phyloP scores from a whole-genome alignment of 768 basidiomycete species.

The Naganishia randhawae region DNA sequence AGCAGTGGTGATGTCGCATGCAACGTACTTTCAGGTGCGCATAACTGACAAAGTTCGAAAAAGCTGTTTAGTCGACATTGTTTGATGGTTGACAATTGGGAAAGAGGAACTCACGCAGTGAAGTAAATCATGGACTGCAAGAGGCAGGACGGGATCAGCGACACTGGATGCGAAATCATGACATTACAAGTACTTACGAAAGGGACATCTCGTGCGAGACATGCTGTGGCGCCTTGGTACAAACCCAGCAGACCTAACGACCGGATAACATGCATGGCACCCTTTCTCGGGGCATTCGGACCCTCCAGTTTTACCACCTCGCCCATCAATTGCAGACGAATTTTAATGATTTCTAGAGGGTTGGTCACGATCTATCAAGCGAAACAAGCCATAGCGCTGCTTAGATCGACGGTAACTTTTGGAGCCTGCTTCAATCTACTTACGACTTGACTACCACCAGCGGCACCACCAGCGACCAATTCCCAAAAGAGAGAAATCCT shows the following conservation, averaged over 20 bases:
- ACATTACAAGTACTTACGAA: conserved; percentile 54
- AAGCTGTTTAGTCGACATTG: neutral
- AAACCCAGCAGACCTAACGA: conserved; percentile 87
- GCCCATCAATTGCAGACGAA: conserved; percentile 53
- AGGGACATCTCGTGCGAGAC: conserved; percentile 71
- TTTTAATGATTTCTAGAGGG: conserved; percentile 57
- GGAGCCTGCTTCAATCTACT: conserved; percentile 47
- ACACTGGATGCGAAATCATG: neutral
- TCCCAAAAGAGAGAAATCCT: conserved; percentile 90
- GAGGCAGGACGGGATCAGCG: neutral
- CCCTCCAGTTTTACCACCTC: conserved; percentile 86
- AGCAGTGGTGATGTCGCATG: neutral
- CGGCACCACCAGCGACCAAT: conserved; percentile 80
- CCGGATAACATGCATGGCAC: conserved; percentile 86
- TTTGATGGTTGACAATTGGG: conserved; percentile 42
- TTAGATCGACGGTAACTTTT: neutral
- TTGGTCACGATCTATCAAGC: conserved; percentile 81
- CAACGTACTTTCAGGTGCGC: conserved; percentile 57
- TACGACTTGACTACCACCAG: conserved; percentile 97
- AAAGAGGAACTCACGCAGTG: conserved; percentile 50
- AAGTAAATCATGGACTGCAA: conserved; percentile 63
- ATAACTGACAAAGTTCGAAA: conserved; percentile 48
- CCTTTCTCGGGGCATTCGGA: conserved; percentile 62
- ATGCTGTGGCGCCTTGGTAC: conserved; percentile 89
- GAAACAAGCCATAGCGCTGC: neutral